Evolutionary conservation across 768 basidiomycete species (phyloP).

Genomic region (Phylloporus sp.): DNA sequence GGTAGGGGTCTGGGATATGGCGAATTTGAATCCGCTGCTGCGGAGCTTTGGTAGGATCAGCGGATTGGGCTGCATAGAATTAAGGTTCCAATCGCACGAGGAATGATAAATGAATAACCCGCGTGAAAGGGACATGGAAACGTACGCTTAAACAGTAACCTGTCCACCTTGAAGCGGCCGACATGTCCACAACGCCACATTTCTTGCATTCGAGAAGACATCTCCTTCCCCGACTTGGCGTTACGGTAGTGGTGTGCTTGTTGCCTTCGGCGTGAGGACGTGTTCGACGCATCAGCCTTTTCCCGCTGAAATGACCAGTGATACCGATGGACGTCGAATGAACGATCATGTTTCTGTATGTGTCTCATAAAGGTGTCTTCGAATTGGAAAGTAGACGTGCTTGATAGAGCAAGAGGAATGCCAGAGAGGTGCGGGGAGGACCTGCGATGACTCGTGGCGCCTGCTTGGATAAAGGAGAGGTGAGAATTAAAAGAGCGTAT

Average conservation of each 20-base stretch:
- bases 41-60: constrained; percentile 52
- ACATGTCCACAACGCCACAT: constrained; percentile 63
- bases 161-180: constrained; percentile 62
- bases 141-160: constrained; percentile 35
- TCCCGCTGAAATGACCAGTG: constrained; percentile 63
- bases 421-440: constrained; percentile 29
- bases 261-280: constrained; percentile 24
- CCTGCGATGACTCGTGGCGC: background rate
- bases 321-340: constrained; percentile 40
- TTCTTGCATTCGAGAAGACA: constrained; percentile 41
- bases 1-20: constrained; percentile 49
- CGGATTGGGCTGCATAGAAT: constrained; percentile 29
- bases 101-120: background rate
- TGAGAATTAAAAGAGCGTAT: constrained; percentile 30
- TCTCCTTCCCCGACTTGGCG: constrained; percentile 18
- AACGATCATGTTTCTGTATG: constrained; percentile 37
- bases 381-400: constrained; percentile 30
- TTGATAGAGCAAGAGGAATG: constrained; percentile 25
- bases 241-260: constrained; percentile 9
- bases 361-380: constrained; percentile 41
- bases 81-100: background rate
- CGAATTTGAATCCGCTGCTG: constrained; percentile 68
- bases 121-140: constrained; percentile 23
- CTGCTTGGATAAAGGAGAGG: constrained; percentile 15
- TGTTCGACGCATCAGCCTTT: constrained; percentile 35